Conservation (phyloP, 768 basidiomycete genomes). For the Lepiota subincarnata region DNA sequence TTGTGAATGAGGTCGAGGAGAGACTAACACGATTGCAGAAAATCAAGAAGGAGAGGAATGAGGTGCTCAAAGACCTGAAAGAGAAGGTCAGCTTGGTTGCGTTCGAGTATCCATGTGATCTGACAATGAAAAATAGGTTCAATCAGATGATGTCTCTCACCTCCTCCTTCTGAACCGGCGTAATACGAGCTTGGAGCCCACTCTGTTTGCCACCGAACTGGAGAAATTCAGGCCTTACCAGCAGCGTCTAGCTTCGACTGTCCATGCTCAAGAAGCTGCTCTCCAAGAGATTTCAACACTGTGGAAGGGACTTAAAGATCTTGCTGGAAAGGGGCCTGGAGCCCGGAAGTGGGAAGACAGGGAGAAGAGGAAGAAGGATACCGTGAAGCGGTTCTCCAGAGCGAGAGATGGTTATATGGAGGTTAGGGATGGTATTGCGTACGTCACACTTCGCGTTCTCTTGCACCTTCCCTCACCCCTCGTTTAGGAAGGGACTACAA, state of each 20-base stretch:
- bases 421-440: conserved; percentile 81
- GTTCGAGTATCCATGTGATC: neutral
- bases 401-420: conserved; percentile 85
- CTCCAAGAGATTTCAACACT: conserved; percentile 72
- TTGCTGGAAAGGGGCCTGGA: conserved; percentile 70
- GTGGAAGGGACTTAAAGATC: conserved; percentile 71
- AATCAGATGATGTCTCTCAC: conserved; percentile 95
- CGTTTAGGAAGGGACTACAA: conserved; percentile 72
- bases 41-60: conserved; percentile 79
- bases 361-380: conserved; percentile 75
- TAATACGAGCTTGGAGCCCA: conserved; percentile 75
- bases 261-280: conserved; percentile 69
- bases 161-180: conserved; percentile 88
- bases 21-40: conserved; percentile 72
- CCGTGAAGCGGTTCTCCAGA: conserved; percentile 63
- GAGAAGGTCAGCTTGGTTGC: conserved; percentile 65
- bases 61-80: conserved; percentile 90
- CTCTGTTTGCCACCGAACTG: conserved; percentile 87
- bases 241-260: conserved; percentile 70
- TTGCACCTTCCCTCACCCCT: neutral
- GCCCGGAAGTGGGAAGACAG: conserved; percentile 80
- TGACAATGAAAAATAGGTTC: conserved; percentile 51
- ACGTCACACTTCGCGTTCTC: conserved; percentile 28
- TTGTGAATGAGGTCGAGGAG: conserved; percentile 76
- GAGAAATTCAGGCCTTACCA: conserved; percentile 96